These are phyloP conservation scores for Leccinum insigne DNA, from an alignment of 1,284 basidiomycete genomes.

Conservation along the genomic window DNA sequence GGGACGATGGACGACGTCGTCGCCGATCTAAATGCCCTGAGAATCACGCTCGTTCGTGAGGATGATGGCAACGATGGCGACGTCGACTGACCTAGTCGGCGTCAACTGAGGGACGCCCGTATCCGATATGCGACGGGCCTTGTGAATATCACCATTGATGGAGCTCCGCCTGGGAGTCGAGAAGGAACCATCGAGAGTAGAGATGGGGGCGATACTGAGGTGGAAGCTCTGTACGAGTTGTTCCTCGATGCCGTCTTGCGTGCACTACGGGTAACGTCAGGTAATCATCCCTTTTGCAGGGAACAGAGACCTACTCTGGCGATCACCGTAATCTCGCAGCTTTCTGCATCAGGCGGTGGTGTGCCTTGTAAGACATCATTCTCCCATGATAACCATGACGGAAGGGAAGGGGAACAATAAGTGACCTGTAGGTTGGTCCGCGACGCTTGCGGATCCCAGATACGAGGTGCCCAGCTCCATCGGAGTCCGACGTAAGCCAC, in stretches of 20 bases:
- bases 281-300: constrained; percentile 8
- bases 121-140: constrained; percentile 60
- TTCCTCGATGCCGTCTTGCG: constrained; percentile 72
- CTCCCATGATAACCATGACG: constrained; percentile 89
- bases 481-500: constrained; percentile 84
- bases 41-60: constrained; percentile 6
- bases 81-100: constrained; percentile 36
- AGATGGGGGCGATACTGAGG: constrained; percentile 70
- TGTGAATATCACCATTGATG: constrained; percentile 49
- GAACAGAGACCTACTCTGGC: constrained; percentile 55
- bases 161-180: constrained; percentile 61
- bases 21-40: constrained; percentile 31
- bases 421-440: constrained; percentile 77
- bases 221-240: constrained; percentile 64
- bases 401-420: constrained; percentile 80
- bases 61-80: not conserved
- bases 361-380: constrained; percentile 74
- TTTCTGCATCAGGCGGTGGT: constrained; percentile 70
- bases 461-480: constrained; percentile 92
- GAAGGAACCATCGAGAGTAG: constrained; percentile 61
- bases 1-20: constrained; percentile 18
- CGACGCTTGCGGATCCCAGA: constrained; percentile 96
- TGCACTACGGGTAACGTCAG: constrained; percentile 47
- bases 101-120: constrained; percentile 43
- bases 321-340: constrained; percentile 67